A percentile compares a stretch with the other conserved stretches of the same genome.
These are phyloP conservation scores for Cyamopsis tetragonoloba DNA, from an alignment of 306 rosid genomes.

Conservation along the genomic window DNA sequence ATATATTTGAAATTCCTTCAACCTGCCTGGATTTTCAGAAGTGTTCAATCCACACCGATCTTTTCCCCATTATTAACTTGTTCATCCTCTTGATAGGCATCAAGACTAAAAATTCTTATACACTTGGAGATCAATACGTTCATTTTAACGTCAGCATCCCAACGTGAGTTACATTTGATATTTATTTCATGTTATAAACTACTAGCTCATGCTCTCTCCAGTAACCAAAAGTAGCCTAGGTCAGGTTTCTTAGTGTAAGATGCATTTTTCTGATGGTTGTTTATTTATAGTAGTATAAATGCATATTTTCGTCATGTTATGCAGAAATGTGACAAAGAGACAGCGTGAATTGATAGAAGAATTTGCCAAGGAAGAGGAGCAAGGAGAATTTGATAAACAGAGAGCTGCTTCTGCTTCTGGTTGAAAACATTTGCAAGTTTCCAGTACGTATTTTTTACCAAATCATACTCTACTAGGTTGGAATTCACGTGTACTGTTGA, in stretches of 20 bases:
- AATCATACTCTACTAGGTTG: not conserved
- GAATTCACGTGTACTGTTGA: constrained; percentile 18
- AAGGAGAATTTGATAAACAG: constrained; percentile 42
- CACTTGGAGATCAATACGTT: constrained; percentile 86
- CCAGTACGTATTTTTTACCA: not conserved
- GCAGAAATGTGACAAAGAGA: constrained; percentile 74
- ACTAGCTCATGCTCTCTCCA: not conserved
- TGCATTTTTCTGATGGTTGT: not conserved
- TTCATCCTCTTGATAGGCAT: constrained; percentile 47
- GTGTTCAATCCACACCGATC: not conserved
- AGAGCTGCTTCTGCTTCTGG: constrained; percentile 57
- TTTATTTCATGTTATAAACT: no score
- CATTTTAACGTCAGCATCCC: constrained; percentile 89
- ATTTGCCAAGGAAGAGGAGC: constrained; percentile 74
- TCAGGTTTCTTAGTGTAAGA: not conserved
- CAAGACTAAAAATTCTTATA: constrained; percentile 53
- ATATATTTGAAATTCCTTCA: not conserved
- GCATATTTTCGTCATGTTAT: not conserved
- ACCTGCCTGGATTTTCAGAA: not conserved
- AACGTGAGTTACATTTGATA: constrained; percentile 36
- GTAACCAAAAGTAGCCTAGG: not conserved
- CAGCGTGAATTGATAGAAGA: constrained; percentile 78
- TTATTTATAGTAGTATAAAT: not conserved
- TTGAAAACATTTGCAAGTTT: constrained; percentile 17
- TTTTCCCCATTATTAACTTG: not conserved